Percentiles rank a stretch among this genome's conserved stretches.
Evolutionary conservation across 345 rosid genomes (phyloP).

Genomic region (Aquilaria yunnanensis): DNA sequence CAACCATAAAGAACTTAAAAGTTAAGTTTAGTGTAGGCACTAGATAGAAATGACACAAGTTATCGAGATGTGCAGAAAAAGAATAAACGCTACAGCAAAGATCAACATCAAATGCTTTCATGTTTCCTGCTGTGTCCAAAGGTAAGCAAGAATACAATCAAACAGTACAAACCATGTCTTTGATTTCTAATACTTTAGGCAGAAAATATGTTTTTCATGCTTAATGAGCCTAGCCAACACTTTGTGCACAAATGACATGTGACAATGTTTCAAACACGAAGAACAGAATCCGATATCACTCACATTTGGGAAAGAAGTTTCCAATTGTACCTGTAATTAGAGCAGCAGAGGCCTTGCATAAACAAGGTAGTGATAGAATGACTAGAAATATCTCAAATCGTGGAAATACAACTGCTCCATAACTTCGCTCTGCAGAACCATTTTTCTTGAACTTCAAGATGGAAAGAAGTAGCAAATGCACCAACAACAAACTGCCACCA

Average conservation of each 20-base stretch:
- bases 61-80: background rate
- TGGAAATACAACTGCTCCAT: slow-evolving; percentile 71
- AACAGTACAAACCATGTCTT: too few species aligned
- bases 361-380: slow-evolving; percentile 68
- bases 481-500: slow-evolving; percentile 53
- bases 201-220: too few species aligned
- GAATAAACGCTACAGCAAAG: background rate
- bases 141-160: too few species aligned
- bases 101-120: too few species aligned
- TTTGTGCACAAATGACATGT: too few species aligned
- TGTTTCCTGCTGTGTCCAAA: background rate
- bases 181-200: too few species aligned
- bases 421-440: slow-evolving; percentile 32
- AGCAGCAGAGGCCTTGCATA: slow-evolving; percentile 61
- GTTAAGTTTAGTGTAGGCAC: background rate
- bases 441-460: slow-evolving; percentile 47
- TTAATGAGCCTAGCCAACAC: too few species aligned
- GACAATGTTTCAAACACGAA: too few species aligned
- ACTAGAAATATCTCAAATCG: slow-evolving; percentile 77
- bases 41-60: background rate
- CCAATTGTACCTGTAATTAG: slow-evolving; percentile 49
- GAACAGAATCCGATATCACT: background rate
- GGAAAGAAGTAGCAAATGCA: slow-evolving; percentile 47
- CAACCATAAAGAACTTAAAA: slow-evolving; percentile 17
- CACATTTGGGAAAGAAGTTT: background rate